Evolutionary conservation across 106 monocot genomes (phyloP).

Genomic region (Dendrobium nobile): DNA sequence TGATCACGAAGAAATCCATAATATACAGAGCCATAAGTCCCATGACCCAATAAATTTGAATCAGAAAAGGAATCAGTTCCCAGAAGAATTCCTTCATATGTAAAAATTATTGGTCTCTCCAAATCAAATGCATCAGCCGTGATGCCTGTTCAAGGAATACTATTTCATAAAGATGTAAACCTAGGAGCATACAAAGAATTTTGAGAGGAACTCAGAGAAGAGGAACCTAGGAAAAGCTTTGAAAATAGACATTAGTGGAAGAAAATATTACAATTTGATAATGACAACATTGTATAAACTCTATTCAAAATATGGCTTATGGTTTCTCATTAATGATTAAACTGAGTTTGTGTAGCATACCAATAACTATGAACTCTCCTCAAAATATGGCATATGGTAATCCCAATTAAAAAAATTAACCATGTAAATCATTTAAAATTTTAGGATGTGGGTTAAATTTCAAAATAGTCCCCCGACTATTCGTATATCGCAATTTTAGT

Average conservation of each 20-base stretch:
- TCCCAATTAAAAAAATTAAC: background rate
- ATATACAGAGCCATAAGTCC: constrained; percentile 94
- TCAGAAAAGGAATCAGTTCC: constrained; percentile 83
- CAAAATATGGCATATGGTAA: background rate
- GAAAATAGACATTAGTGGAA: background rate
- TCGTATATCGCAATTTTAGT: no score
- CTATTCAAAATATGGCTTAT: background rate
- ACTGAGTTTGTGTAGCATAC: no score
- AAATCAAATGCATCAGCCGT: constrained; percentile 71
- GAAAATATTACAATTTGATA: background rate
- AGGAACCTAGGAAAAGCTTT: background rate
- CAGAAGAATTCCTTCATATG: constrained; percentile 65
- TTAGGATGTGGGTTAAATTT: no score
- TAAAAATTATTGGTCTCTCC: constrained; percentile 88
- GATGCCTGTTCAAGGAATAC: constrained; percentile 43
- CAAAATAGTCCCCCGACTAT: no score
- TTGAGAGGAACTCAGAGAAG: background rate
- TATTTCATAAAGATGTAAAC: background rate
- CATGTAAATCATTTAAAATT: no score
- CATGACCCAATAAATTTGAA: constrained; percentile 90
- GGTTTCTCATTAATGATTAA: background rate
- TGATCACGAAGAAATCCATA: constrained; percentile 92
- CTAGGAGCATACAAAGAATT: background rate
- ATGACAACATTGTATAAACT: background rate
- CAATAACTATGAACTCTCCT: background rate